phyloP scores from a whole-genome alignment of 495 filamentous ascomycete species.

The Chlorociboria aeruginascens region DNA sequence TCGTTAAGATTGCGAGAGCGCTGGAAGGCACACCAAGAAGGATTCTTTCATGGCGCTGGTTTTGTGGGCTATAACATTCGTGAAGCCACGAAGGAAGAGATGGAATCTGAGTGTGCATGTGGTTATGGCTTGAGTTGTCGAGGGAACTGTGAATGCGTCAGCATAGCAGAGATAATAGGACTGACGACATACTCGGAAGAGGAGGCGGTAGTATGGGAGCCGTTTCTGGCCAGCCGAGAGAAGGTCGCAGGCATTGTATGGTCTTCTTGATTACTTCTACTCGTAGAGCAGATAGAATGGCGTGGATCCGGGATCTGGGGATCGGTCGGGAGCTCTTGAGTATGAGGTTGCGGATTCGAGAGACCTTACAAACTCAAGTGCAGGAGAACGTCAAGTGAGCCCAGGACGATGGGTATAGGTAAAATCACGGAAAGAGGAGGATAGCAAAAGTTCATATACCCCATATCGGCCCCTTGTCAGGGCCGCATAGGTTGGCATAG shows the following conservation, averaged over 20 bases:
- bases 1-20: slow-evolving; percentile 8
- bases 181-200: not conserved
- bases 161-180: not conserved
- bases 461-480: not conserved
- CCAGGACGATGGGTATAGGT: not conserved
- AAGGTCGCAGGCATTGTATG: not conserved
- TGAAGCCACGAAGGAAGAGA: slow-evolving; percentile 2
- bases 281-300: not conserved
- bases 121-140: slow-evolving; percentile 2
- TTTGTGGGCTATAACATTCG: not conserved
- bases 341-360: not conserved
- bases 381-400: not conserved
- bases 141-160: not conserved
- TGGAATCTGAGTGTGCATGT: not conserved
- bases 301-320: not conserved
- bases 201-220: slow-evolving; percentile 1
- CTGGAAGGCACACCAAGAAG: not conserved
- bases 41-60: slow-evolving; percentile 10
- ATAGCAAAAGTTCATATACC: not conserved
- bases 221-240: slow-evolving; percentile 6
- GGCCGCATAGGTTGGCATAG: not conserved
- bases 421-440: not conserved
- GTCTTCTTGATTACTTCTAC: not conserved
- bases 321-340: not conserved
- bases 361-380: not conserved